These are phyloP conservation scores for Davidsoniella eucalypti DNA, from an alignment of 2,329 filamentous ascomycete species.

Conservation along the genomic window DNA sequence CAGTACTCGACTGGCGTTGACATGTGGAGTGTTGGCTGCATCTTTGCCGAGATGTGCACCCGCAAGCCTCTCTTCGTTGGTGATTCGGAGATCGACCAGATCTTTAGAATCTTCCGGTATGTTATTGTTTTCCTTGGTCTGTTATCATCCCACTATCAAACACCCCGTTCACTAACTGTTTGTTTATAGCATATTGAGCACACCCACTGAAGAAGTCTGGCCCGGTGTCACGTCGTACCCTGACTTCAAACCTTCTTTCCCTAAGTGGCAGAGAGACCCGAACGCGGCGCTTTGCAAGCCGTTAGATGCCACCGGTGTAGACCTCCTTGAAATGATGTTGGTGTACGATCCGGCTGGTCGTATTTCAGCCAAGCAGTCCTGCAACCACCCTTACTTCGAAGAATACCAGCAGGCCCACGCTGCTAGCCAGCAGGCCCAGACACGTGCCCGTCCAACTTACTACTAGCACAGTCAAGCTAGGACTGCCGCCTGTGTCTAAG, in stretches of 20 bases:
- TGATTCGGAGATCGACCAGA: slow-evolving; percentile 48
- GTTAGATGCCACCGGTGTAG: slow-evolving; percentile 55
- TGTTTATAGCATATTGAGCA: slow-evolving; percentile 44
- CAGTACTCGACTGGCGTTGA: slow-evolving; percentile 91
- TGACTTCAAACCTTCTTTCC: slow-evolving; percentile 83
- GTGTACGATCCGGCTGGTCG: slow-evolving; percentile 77
- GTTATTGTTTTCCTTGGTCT: not conserved
- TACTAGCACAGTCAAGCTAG: not conserved
- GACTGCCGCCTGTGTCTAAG: too few species aligned
- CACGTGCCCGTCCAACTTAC: not conserved
- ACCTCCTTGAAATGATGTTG: slow-evolving; percentile 54
- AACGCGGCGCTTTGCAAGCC: slow-evolving; percentile 49
- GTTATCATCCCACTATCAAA: too few species aligned
- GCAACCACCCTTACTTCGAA: slow-evolving; percentile 68
- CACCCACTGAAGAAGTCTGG: slow-evolving; percentile 68
- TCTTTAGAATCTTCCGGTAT: slow-evolving; percentile 47
- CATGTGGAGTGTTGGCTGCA: slow-evolving; percentile 91
- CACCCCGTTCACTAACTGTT: not conserved
- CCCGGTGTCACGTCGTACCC: slow-evolving; percentile 88
- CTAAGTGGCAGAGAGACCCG: slow-evolving; percentile 69
- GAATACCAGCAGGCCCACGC: slow-evolving; percentile 13
- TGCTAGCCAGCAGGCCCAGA: too few species aligned
- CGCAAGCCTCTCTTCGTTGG: slow-evolving; percentile 84
- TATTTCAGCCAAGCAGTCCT: slow-evolving; percentile 78
- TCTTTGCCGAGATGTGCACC: slow-evolving; percentile 94